phyloP scores from a whole-genome alignment of 2,329 filamentous ascomycete species.

The Penicillium rolfsii region DNA sequence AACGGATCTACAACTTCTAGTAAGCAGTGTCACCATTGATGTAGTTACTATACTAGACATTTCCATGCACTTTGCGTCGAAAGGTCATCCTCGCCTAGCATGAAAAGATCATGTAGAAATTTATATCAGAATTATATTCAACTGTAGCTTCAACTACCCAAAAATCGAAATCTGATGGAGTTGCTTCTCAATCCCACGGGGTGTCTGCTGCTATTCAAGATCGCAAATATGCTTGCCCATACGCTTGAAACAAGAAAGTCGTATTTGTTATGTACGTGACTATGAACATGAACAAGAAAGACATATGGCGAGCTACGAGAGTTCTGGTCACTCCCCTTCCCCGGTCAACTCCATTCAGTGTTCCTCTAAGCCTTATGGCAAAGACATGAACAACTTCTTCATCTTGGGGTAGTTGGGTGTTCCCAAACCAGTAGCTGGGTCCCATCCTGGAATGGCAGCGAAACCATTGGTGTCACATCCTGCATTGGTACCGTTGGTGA shows the following conservation, averaged over 20 bases:
- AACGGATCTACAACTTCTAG: slow-evolving; percentile 63
- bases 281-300: slow-evolving; percentile 4
- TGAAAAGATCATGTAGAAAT: neutral
- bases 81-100: neutral
- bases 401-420: slow-evolving; percentile 38
- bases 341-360: neutral
- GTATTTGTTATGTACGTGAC: neutral
- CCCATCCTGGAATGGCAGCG: slow-evolving; percentile 35
- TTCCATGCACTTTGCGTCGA: neutral
- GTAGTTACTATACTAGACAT: slow-evolving; percentile 1
- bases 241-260: neutral
- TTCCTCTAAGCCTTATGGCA: slow-evolving; percentile 19
- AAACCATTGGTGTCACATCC: slow-evolving; percentile 37
- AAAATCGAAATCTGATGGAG: neutral
- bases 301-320: neutral
- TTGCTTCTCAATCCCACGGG: neutral
- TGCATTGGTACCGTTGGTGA: slow-evolving; percentile 43
- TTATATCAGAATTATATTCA: too few relatives aligned
- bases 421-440: slow-evolving; percentile 38
- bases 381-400: slow-evolving; percentile 33
- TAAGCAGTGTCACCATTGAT: neutral
- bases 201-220: neutral
- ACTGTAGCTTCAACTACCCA: neutral
- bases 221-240: neutral
- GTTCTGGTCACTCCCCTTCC: neutral